Conservation (phyloP, 2,329 filamentous ascomycete species). For the Cladobotryum protrusum region DNA sequence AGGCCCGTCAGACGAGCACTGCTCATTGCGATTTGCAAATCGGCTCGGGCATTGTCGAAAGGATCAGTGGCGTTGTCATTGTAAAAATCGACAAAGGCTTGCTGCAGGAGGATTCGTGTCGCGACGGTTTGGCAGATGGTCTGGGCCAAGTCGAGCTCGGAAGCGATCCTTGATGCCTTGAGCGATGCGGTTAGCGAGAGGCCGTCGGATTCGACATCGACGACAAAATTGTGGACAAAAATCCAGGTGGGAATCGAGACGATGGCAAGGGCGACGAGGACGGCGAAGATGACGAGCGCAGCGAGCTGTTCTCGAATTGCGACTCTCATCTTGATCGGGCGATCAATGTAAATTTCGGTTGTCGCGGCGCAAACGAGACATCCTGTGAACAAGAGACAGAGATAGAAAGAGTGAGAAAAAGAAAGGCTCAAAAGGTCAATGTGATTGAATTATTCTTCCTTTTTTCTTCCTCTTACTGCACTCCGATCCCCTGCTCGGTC, state of each 20-base stretch:
- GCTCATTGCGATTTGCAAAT: conserved; percentile 65
- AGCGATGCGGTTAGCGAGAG: conserved; percentile 76
- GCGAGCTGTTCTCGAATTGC: conserved; percentile 84
- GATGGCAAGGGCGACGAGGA: conserved; percentile 68
- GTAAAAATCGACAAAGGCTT: conserved; percentile 47
- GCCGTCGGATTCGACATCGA: conserved; percentile 49
- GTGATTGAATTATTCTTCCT: too few species aligned
- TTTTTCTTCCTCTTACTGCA: too few species aligned
- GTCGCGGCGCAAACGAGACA: conserved; percentile 6
- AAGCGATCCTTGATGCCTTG: conserved; percentile 75
- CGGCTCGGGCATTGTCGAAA: conserved; percentile 55
- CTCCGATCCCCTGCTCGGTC: too few species aligned
- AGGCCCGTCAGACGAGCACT: conserved; percentile 52
- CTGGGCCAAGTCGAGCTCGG: conserved; percentile 73
- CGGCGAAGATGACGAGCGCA: conserved; percentile 67
- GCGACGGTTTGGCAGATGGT: conserved; percentile 66
- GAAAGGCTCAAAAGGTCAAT: too few species aligned
- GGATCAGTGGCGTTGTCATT: conserved; percentile 48
- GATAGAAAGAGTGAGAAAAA: too few species aligned
- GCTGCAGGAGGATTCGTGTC: conserved; percentile 57
- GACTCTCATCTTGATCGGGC: conserved; percentile 58
- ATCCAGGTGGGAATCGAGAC: conserved; percentile 71
- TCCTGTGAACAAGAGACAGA: background rate
- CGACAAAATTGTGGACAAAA: conserved; percentile 50
- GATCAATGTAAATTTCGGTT: background rate